Percentiles rank a stretch among this genome's conserved stretches.
phyloP scores from a whole-genome alignment of 2,329 filamentous ascomycete genomes.

The Fusarium sp. region DNA sequence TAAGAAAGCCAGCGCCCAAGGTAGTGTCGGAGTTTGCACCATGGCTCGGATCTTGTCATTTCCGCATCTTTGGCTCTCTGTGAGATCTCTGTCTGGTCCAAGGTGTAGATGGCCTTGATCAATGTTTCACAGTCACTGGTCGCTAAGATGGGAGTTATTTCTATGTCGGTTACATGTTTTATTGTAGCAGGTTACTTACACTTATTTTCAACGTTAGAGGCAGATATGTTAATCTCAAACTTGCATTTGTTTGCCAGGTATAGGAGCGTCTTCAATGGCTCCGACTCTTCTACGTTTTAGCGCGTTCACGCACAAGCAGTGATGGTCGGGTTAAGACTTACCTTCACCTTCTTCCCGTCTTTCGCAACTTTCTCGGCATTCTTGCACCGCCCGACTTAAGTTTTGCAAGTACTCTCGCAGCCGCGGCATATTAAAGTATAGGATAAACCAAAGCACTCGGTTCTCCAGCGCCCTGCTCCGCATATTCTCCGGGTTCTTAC shows the following conservation, averaged over 20 bases:
- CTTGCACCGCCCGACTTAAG: not conserved
- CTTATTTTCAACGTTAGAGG: no score
- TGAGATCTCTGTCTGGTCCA: not conserved
- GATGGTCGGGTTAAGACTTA: no score
- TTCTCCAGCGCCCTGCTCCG: no score
- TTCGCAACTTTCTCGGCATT: not conserved
- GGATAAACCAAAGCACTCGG: constrained; percentile 13
- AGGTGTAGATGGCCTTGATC: constrained; percentile 23
- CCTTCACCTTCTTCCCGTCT: not conserved
- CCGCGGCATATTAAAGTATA: constrained; percentile 5
- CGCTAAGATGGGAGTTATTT: not conserved
- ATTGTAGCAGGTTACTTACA: no score
- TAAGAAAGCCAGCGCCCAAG: constrained; percentile 45
- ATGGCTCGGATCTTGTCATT: constrained; percentile 17
- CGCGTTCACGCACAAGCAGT: no score
- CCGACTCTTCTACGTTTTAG: not conserved
- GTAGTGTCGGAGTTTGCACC: constrained; percentile 42
- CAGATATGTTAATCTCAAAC: no score
- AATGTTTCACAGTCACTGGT: constrained; percentile 30
- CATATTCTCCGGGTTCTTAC: constrained; percentile 11
- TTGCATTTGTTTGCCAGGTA: not conserved
- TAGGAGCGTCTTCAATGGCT: not conserved
- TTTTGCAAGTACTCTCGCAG: not conserved
- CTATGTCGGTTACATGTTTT: not conserved
- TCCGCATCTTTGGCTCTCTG: constrained; percentile 4